Conservation (phyloP, 2,329 filamentous ascomycete species). For the Trichocomaceae sp. region DNA sequence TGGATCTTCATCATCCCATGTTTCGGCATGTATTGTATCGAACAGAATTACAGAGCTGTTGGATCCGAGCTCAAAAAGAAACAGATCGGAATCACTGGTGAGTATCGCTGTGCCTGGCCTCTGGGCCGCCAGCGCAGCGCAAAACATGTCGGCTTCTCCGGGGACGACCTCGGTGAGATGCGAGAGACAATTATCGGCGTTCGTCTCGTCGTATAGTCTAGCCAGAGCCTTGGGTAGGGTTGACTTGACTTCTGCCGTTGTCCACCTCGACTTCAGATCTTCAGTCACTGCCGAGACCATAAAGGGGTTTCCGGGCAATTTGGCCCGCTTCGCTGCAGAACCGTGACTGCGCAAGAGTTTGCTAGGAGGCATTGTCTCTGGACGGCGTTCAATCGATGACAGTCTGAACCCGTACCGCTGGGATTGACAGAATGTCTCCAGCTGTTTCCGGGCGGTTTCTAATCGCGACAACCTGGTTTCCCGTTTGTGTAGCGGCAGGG, state of each 20-base stretch:
- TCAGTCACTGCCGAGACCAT: constrained; percentile 73
- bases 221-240: constrained; percentile 13
- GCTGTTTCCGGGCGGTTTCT: constrained; percentile 49
- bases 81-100: constrained; percentile 81
- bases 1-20: constrained; percentile 13
- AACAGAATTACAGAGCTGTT: constrained; percentile 62
- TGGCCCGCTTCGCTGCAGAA: constrained; percentile 23
- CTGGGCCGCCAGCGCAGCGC: constrained; percentile 57
- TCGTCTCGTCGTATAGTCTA: constrained; percentile 18
- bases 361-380: constrained; percentile 14
- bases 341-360: constrained; percentile 24
- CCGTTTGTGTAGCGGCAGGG: constrained; percentile 62
- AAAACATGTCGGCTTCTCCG: constrained; percentile 79
- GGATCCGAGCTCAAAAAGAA: constrained; percentile 63
- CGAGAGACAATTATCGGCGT: constrained; percentile 18
- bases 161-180: constrained; percentile 56
- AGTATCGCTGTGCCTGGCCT: constrained; percentile 53
- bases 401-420: constrained; percentile 23
- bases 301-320: constrained; percentile 56
- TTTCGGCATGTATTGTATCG: constrained; percentile 49
- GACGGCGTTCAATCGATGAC: background rate
- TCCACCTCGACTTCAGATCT: constrained; percentile 49
- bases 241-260: constrained; percentile 19
- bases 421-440: constrained; percentile 46
- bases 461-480: constrained; percentile 56